Evolutionary conservation across 768 basidiomycete species (phyloP).

Genomic region (Naganishia randhawae): DNA sequence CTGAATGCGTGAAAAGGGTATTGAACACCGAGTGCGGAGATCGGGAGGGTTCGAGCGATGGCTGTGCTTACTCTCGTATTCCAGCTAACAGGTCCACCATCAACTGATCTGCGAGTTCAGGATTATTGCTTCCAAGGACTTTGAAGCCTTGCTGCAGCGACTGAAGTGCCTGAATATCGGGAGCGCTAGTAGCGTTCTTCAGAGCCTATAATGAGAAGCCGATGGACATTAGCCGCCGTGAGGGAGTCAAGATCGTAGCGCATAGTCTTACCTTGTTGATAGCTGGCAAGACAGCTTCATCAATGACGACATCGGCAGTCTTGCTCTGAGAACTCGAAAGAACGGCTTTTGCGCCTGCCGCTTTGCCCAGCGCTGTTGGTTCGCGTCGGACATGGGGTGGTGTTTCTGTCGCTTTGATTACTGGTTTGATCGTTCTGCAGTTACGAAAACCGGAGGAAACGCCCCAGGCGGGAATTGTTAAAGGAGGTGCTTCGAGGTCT

Average conservation of each 20-base stretch:
- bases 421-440: conserved; percentile 19
- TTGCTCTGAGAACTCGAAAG: conserved; percentile 9
- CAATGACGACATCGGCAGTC: conserved; percentile 58
- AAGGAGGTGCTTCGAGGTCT: too few relatives aligned
- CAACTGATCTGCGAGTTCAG: conserved; percentile 78
- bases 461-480: too few relatives aligned
- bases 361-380: conserved; percentile 78
- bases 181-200: conserved; percentile 69
- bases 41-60: too few relatives aligned
- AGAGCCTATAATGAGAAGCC: conserved; percentile 32
- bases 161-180: conserved; percentile 80
- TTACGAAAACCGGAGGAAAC: too few relatives aligned
- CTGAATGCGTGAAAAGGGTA: neutral
- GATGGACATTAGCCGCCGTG: neutral
- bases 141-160: conserved; percentile 85
- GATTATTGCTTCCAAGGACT: conserved; percentile 76
- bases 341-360: conserved; percentile 67
- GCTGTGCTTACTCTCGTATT: conserved; percentile 79
- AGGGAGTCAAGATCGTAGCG: conserved; percentile 4
- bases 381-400: conserved; percentile 26
- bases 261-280: conserved; percentile 64
- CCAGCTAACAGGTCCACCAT: conserved; percentile 84
- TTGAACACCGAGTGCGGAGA: too few relatives aligned
- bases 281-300: conserved; percentile 78
- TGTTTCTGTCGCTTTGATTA: conserved; percentile 18